Evolutionary conservation across 805 yeast species (phyloP).

Genomic region (Candida suzukii): DNA sequence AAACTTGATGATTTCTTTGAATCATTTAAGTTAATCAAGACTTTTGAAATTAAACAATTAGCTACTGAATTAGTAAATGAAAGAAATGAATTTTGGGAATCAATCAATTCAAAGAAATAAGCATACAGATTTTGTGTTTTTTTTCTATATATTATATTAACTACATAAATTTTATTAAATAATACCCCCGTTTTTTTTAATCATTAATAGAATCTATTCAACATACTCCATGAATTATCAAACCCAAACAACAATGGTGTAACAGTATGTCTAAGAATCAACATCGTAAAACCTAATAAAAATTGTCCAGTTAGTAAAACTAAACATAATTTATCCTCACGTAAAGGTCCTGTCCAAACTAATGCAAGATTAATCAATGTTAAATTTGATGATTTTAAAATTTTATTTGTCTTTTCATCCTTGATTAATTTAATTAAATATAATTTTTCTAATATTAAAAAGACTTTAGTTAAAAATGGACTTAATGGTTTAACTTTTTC

Average conservation of each 20-base stretch:
- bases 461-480: conserved; percentile 27
- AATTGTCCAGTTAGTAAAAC: conserved; percentile 59
- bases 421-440: conserved; percentile 39
- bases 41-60: conserved; percentile 63
- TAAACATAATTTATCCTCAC: conserved; percentile 72
- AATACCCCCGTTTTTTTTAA: neutral
- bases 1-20: conserved; percentile 64
- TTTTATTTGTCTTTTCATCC: conserved; percentile 16
- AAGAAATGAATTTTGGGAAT: conserved; percentile 35
- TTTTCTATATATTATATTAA: no score
- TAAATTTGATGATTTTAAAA: conserved; percentile 61
- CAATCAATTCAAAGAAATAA: neutral
- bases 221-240: conserved; percentile 57
- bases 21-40: conserved; percentile 56
- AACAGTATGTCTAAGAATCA: conserved; percentile 69
- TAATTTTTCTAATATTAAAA: conserved; percentile 41
- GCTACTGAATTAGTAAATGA: conserved; percentile 50
- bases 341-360: conserved; percentile 85
- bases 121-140: no score
- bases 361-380: conserved; percentile 79
- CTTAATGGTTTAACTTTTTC: conserved; percentile 25
- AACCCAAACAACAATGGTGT: conserved; percentile 86
- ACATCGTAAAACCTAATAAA: conserved; percentile 54
- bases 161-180: no score
- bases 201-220: conserved; percentile 18